Evolutionary conservation across 306 rosid species (phyloP).

Genomic region (Cucurbita ficifolia): DNA sequence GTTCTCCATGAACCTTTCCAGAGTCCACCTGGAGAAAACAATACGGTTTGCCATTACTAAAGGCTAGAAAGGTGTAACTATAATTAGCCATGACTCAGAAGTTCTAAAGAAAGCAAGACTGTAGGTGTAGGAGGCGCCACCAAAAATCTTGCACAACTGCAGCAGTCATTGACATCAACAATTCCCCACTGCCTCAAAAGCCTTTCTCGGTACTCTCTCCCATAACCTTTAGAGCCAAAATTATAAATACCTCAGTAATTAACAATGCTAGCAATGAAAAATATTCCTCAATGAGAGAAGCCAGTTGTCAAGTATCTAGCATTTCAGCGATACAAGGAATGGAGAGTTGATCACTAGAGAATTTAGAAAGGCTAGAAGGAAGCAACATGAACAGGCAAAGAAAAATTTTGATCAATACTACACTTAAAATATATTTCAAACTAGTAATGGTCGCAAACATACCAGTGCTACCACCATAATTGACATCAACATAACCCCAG

Average conservation of each 20-base stretch:
- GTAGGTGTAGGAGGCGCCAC: conserved; percentile 20
- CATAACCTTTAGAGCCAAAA: conserved; percentile 48
- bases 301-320: no score
- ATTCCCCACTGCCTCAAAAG: conserved; percentile 82
- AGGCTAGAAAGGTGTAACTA: background rate
- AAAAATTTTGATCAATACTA: no score
- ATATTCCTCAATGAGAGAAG: no score
- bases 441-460: conserved; percentile 23
- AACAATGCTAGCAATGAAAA: background rate
- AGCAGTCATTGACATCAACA: conserved; percentile 93
- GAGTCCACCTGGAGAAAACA: conserved; percentile 43
- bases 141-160: conserved; percentile 85
- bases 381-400: no score
- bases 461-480: conserved; percentile 99
- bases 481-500: conserved; percentile 82
- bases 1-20: conserved; percentile 67
- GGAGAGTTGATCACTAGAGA: no score
- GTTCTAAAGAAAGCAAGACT: no score
- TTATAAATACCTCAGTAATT: conserved; percentile 1
- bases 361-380: no score
- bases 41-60: background rate
- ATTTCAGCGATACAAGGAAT: no score
- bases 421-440: background rate
- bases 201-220: conserved; percentile 82
- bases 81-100: background rate